These are phyloP conservation scores for Nematodospora anomalae DNA, from an alignment of 1,139 yeast species.

Conservation along the genomic window DNA sequence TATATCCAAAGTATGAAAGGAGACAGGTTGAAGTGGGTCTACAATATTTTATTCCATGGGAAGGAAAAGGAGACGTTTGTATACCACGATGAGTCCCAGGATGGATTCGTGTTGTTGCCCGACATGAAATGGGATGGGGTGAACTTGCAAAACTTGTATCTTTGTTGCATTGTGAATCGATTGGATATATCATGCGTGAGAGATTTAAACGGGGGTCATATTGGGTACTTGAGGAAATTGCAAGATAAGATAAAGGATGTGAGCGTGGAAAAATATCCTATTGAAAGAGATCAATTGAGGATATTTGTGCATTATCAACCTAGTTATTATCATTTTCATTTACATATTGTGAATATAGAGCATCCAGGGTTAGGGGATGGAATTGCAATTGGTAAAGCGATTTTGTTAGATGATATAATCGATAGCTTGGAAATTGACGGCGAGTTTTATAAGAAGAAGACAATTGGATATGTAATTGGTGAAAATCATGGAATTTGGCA, in stretches of 20 bases:
- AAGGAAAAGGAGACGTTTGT: conserved; percentile 82
- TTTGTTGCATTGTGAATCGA: conserved; percentile 75
- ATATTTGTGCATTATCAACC: conserved; percentile 91
- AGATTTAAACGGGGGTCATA: conserved; percentile 63
- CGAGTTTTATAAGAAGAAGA: conserved; percentile 47
- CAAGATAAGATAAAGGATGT: conserved; percentile 44
- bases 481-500: conserved; percentile 81
- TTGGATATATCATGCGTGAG: conserved; percentile 73
- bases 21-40: conserved; percentile 83
- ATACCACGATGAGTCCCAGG: conserved; percentile 50
- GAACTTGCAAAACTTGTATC: conserved; percentile 66
- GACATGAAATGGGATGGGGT: conserved; percentile 94
- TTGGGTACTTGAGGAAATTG: conserved; percentile 54
- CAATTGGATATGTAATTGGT: conserved; percentile 60
- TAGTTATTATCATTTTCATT: conserved; percentile 90
- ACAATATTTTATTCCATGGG: conserved; percentile 77
- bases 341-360: conserved; percentile 78
- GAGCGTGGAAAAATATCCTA: conserved; percentile 43
- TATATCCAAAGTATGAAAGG: conserved; percentile 79
- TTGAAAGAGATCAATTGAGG: conserved; percentile 54
- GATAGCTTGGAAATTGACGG: conserved; percentile 56
- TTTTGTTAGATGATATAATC: conserved; percentile 77
- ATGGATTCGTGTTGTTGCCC: conserved; percentile 65
- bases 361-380: conserved; percentile 77
- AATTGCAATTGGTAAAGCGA: conserved; percentile 75